Evolutionary conservation across 495 filamentous ascomycete species (phyloP).

Genomic region (Hyaloscypha variabilis): DNA sequence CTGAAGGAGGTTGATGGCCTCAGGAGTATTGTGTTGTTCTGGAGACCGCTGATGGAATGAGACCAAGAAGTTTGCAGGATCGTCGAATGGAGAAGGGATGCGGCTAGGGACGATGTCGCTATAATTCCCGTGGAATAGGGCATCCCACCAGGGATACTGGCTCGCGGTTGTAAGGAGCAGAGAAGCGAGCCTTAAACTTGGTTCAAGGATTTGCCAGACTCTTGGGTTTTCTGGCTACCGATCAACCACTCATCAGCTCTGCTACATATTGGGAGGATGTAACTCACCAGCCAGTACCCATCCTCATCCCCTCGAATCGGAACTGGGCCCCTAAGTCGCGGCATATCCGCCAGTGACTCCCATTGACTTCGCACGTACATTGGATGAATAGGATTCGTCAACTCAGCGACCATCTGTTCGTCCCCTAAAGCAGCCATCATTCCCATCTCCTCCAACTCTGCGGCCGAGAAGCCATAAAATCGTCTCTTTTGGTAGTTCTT

Average conservation of each 20-base stretch:
- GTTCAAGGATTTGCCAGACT: slow-evolving; percentile 7
- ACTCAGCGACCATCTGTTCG: background rate
- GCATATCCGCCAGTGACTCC: background rate
- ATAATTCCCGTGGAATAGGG: slow-evolving; percentile 1
- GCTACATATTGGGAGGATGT: background rate
- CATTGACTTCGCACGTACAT: slow-evolving; percentile 1
- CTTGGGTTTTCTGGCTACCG: slow-evolving; percentile 10
- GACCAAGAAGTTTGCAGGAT: background rate
- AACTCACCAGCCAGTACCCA: slow-evolving; percentile 18
- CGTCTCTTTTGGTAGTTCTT: background rate
- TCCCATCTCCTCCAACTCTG: slow-evolving; percentile 8
- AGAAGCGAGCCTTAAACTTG: slow-evolving; percentile 1
- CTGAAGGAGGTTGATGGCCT: background rate
- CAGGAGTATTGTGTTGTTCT: background rate
- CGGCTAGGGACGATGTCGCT: too few species aligned
- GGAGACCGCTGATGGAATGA: background rate
- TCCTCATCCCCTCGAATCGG: slow-evolving; percentile 8
- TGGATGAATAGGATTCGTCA: slow-evolving; percentile 10
- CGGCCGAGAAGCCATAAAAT: slow-evolving; percentile 3
- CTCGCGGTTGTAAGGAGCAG: background rate
- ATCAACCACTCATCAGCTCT: background rate
- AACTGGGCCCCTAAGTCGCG: background rate
- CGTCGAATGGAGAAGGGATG: too few species aligned
- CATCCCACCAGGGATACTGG: slow-evolving; percentile 6
- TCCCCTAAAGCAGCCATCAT: slow-evolving; percentile 1